Evolutionary conservation across 306 rosid species (phyloP).

Genomic region (Begonia masoniana): DNA sequence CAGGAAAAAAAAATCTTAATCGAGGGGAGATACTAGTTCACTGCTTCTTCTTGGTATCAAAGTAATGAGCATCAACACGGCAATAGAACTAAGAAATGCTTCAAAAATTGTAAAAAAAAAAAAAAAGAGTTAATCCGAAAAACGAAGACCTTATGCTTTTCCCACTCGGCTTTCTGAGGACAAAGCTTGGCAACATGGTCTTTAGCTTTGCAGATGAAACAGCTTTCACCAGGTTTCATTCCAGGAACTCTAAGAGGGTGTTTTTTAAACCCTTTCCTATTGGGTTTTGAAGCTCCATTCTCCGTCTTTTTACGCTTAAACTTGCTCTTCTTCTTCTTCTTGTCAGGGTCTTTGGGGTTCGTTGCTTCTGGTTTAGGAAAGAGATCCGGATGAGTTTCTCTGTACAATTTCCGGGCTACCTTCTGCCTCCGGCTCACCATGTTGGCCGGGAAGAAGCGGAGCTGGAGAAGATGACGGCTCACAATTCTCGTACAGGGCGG

Average conservation of each 20-base stretch:
- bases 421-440: conserved; percentile 82
- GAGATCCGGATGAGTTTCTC: conserved; percentile 35
- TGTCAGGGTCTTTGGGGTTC: conserved; percentile 38
- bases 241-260: conserved; percentile 90
- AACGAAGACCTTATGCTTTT: conserved; percentile 42
- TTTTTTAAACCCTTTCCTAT: conserved; percentile 20
- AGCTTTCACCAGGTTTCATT: conserved; percentile 86
- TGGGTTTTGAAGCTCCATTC: conserved; percentile 14
- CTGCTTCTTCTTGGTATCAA: too few relatives aligned
- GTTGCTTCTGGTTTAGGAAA: conserved; percentile 38
- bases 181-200: conserved; percentile 84
- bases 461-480: conserved; percentile 7
- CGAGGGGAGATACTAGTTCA: too few relatives aligned
- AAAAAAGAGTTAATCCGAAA: not conserved
- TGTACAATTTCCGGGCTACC: conserved; percentile 53
- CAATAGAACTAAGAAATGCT: too few relatives aligned
- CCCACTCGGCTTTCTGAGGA: conserved; percentile 60
- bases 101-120: not conserved
- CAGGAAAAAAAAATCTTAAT: too few relatives aligned
- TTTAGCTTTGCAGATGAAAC: conserved; percentile 60
- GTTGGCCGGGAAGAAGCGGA: conserved; percentile 7
- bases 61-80: too few relatives aligned
- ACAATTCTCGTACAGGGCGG: too few relatives aligned
- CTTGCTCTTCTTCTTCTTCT: conserved; percentile 25
- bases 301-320: conserved; percentile 33